Base-by-base conservation (phyloP, 2,329 filamentous ascomycete species). In the Xylogone sp. region DNA sequence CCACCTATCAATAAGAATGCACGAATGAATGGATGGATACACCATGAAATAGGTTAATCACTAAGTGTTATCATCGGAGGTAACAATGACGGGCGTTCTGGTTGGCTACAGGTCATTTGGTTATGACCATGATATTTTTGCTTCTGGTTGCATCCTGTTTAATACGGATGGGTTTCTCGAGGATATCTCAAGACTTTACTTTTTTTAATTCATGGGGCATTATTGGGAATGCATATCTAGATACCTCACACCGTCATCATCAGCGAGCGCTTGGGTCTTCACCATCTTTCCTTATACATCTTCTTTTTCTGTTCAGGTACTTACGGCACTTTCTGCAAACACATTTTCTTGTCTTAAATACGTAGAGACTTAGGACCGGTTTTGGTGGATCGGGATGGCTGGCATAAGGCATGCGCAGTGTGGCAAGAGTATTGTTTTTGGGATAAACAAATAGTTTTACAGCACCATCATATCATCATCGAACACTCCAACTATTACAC, bases 1-100 rank as follows among this genome's bases (percentile, higher is more conserved):
- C 59, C 56, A 46, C 58, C 55, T 19, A 56, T 61, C 50, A 62
- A 56, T 48, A 27, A 27, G 24, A 27, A 27, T 56, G 56, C 43
- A 59, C 58, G 53, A 52, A 59, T 52, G 58, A 60, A 45, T 57
- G 60, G 10, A 5, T 27, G 24, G 10, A 6, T 27, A 27, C 6
- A 10, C 24, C 5, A 10, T 10, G 10, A 27, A 27, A 27, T 27
- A 10, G 24, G 24, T 10, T 27, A 27, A 27, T 27, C 24, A 27
- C 24, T 27, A 27, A 27, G 24, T 27, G 24, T 27, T 27, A 6
- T 27, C 24, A 27, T 10, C 5, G 24, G 24, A 6, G 24, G 10
- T 27, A 27, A 27, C 10, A 10, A 27, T 27, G 24, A 27, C 10
- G 24, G 24, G 24, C 24, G 24, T 27, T 27, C 24, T 27, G 24